Evolutionary conservation across 352 stramenopile species (phyloP).

Genomic region (Phytophthora sojae): DNA sequence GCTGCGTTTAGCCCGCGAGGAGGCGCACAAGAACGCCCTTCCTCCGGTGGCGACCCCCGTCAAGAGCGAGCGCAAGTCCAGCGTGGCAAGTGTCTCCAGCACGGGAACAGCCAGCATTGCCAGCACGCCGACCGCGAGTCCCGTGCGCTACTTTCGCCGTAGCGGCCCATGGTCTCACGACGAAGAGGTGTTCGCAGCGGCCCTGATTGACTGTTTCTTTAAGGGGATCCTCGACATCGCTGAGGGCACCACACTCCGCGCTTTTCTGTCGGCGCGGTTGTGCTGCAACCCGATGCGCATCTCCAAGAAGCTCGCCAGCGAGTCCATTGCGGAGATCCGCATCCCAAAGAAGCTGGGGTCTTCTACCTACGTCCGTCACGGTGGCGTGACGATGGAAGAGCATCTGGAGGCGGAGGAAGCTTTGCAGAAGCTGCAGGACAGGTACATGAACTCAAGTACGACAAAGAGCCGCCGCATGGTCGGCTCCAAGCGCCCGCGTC

Average conservation of each 20-base stretch:
- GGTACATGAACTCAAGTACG: constrained; percentile 39
- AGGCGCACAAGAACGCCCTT: constrained; percentile 42
- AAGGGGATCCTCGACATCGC: constrained; percentile 65
- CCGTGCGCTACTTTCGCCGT: constrained; percentile 46
- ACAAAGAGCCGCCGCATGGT: constrained; percentile 6
- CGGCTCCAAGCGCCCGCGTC: constrained; percentile 30
- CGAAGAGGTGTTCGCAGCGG: constrained; percentile 72
- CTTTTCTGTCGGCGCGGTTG: constrained; percentile 66
- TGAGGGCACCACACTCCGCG: constrained; percentile 71
- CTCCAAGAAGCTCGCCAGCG: constrained; percentile 81
- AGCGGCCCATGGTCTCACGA: constrained; percentile 74
- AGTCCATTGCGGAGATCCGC: constrained; percentile 67
- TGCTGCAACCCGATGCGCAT: constrained; percentile 82
- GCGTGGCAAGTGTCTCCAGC: constrained; percentile 37
- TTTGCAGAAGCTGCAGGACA: constrained; percentile 48
- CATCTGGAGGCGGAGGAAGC: constrained; percentile 46
- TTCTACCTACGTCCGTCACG: constrained; percentile 63
- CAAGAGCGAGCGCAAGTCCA: constrained; percentile 40
- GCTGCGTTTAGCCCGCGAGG: constrained; percentile 53
- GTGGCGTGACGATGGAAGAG: constrained; percentile 42
- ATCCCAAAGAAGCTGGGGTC: constrained; percentile 81
- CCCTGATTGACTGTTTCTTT: constrained; percentile 75
- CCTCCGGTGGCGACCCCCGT: constrained; percentile 12
- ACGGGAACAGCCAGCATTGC: constrained; percentile 27
- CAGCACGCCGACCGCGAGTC: constrained; percentile 36